Percentiles rank a stretch among this genome's conserved stretches.
Evolutionary conservation across 2,329 filamentous ascomycete species (phyloP).

Genomic region (Penicillium sp.): DNA sequence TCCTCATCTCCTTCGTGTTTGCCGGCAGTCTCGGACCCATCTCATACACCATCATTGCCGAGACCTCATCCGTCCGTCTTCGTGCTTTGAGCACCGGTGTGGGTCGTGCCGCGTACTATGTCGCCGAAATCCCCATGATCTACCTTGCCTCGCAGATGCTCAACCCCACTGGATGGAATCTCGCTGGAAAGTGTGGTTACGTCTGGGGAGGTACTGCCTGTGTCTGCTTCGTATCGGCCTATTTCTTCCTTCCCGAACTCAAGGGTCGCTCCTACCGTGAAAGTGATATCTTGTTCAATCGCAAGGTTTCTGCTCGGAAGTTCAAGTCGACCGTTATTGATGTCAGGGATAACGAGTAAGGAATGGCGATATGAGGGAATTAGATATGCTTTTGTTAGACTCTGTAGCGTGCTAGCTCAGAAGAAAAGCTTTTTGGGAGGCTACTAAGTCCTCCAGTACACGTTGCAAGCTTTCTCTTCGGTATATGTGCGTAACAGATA

Average conservation of each 20-base stretch:
- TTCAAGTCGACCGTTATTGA: conserved; percentile 49
- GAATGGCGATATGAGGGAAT: neutral
- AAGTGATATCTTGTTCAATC: conserved; percentile 48
- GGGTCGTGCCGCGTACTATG: conserved; percentile 44
- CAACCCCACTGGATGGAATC: conserved; percentile 43
- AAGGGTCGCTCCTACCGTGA: conserved; percentile 50
- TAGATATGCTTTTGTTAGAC: neutral
- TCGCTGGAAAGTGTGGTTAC: conserved; percentile 50
- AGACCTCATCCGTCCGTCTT: conserved; percentile 41
- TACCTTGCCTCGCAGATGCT: conserved; percentile 43
- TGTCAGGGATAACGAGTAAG: conserved; percentile 45
- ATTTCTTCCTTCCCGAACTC: conserved; percentile 48
- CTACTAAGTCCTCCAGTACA: neutral
- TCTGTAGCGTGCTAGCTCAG: neutral
- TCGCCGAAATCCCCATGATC: conserved; percentile 47
- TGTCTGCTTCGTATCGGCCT: conserved; percentile 45
- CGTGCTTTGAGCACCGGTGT: conserved; percentile 42
- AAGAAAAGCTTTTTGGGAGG: neutral
- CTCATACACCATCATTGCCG: conserved; percentile 42
- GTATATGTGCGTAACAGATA: neutral
- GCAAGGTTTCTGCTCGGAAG: conserved; percentile 44
- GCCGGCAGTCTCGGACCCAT: conserved; percentile 39
- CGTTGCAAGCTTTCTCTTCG: neutral
- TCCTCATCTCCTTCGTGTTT: conserved; percentile 45
- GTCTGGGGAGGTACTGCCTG: conserved; percentile 49